A percentile compares a stretch with the other conserved stretches of the same genome.
These are phyloP conservation scores for Aegilops longissima DNA, from an alignment of 176 grass and related monocot genomes.

Conservation along the genomic window DNA sequence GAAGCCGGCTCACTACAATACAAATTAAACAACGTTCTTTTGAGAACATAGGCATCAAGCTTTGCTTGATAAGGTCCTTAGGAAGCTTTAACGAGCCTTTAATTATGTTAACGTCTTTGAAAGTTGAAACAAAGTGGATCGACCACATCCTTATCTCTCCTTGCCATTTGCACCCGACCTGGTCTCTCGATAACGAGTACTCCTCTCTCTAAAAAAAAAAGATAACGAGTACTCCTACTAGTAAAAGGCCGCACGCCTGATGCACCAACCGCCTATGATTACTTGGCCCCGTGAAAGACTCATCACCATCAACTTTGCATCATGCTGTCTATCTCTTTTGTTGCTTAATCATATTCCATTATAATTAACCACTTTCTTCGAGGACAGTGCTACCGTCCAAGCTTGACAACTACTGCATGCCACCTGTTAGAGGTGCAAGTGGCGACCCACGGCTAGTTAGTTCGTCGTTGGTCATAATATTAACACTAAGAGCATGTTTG, in stretches of 20 bases:
- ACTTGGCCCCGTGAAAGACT: neutral
- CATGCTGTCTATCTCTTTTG: slow-evolving; percentile 28
- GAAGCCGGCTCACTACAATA: slow-evolving; percentile 6
- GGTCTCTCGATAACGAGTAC: neutral
- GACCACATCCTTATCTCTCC: neutral
- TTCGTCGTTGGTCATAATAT: neutral
- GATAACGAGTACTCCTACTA: neutral
- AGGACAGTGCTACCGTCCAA: slow-evolving; percentile 30
- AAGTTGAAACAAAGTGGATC: slow-evolving; percentile 22
- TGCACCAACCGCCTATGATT: slow-evolving; percentile 33
- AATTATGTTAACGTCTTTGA: slow-evolving; percentile 8
- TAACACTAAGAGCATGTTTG: neutral
- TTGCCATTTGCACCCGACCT: neutral
- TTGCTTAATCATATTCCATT: slow-evolving; percentile 24
- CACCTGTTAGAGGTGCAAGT: neutral
- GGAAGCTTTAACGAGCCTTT: slow-evolving; percentile 1
- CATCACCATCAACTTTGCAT: slow-evolving; percentile 24
- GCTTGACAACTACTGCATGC: slow-evolving; percentile 12
- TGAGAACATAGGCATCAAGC: slow-evolving; percentile 5
- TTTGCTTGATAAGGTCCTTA: neutral
- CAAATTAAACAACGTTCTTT: slow-evolving; percentile 5
- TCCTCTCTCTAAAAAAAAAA: too few relatives aligned
- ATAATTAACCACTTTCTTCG: slow-evolving; percentile 17
- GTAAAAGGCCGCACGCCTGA: slow-evolving; percentile 25
- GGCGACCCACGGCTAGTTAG: neutral